Conservation (phyloP, 2,329 filamentous ascomycete species). For the Xylariaceae sp. region DNA sequence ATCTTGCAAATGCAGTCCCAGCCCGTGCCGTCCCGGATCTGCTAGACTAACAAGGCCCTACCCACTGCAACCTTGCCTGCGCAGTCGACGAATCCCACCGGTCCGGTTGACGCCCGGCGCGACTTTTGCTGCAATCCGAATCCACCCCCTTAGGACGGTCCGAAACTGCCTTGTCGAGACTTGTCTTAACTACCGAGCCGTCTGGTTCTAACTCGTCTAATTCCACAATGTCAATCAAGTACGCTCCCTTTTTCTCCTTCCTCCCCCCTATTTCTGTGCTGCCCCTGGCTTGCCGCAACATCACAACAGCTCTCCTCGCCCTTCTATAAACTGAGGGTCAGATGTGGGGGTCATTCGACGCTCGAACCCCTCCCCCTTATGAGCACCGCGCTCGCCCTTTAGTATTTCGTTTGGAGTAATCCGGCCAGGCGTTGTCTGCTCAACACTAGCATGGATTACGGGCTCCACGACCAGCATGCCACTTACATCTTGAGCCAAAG, state of each 20-base stretch:
- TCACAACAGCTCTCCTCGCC: slow-evolving; percentile 6
- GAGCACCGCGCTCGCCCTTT: slow-evolving; percentile 13
- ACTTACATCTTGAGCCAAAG: slow-evolving; percentile 40
- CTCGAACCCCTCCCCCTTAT: slow-evolving; percentile 10
- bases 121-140: slow-evolving; percentile 18
- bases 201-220: too few relatives aligned
- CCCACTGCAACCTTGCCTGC: slow-evolving; percentile 28
- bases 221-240: slow-evolving; percentile 38
- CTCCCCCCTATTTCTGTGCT: not conserved
- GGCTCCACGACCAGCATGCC: slow-evolving; percentile 41
- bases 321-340: slow-evolving; percentile 10
- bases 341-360: slow-evolving; percentile 22
- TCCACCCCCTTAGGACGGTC: slow-evolving; percentile 17
- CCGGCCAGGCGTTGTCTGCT: slow-evolving; percentile 10
- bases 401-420: slow-evolving; percentile 15
- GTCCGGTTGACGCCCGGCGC: slow-evolving; percentile 30
- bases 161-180: slow-evolving; percentile 25
- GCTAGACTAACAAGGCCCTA: slow-evolving; percentile 22
- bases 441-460: slow-evolving; percentile 31
- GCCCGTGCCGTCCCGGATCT: slow-evolving; percentile 33
- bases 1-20: slow-evolving; percentile 11
- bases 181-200: slow-evolving; percentile 15
- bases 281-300: not conserved
- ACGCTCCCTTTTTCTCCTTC: slow-evolving; percentile 25
- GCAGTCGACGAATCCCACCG: slow-evolving; percentile 35